A percentile compares a stretch with the other conserved stretches of the same genome.
phyloP scores from a whole-genome alignment of 139 green algal species.

The Nannochloris sp. region DNA sequence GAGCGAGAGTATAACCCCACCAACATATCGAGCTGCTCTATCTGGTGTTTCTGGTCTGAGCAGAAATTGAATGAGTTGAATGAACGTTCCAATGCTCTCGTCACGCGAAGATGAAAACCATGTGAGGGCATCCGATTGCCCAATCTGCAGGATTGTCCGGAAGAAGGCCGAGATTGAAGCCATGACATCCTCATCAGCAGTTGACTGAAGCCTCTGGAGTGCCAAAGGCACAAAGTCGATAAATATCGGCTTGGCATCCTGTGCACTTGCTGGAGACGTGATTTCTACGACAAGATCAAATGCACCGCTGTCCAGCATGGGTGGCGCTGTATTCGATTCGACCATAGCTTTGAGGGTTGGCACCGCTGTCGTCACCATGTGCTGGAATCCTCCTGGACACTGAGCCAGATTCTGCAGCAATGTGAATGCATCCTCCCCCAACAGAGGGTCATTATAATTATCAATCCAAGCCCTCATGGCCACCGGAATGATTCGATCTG shows the following conservation, averaged over 20 bases:
- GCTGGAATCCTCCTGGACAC: constrained; percentile 31
- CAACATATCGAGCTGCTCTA: constrained; percentile 25
- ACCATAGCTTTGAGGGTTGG: constrained; percentile 40
- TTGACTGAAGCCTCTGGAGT: constrained; percentile 17
- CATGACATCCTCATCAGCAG: constrained; percentile 36
- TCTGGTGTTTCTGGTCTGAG: constrained; percentile 35
- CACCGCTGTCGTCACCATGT: constrained; percentile 28
- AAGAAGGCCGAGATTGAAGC: constrained; percentile 21
- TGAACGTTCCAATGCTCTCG: constrained; percentile 16
- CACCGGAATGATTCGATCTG: constrained; percentile 25
- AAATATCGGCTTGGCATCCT: constrained; percentile 29
- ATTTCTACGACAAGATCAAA: constrained; percentile 54
- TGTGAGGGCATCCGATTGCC: constrained; percentile 22
- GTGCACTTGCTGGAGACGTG: constrained; percentile 15
- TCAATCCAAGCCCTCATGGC: constrained; percentile 44
- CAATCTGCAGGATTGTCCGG: constrained; percentile 24
- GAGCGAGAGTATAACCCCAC: constrained; percentile 33
- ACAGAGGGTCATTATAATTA: constrained; percentile 54
- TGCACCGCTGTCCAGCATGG: constrained; percentile 36
- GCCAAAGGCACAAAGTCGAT: constrained; percentile 18
- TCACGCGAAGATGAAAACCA: constrained; percentile 16
- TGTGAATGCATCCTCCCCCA: constrained; percentile 43
- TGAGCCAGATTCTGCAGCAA: constrained; percentile 44
- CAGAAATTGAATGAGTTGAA: constrained; percentile 28
- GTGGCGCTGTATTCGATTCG: constrained; percentile 11